These are phyloP conservation scores for Macroventuria anomochaeta DNA, from an alignment of 2,329 filamentous ascomycete genomes.

Conservation along the genomic window DNA sequence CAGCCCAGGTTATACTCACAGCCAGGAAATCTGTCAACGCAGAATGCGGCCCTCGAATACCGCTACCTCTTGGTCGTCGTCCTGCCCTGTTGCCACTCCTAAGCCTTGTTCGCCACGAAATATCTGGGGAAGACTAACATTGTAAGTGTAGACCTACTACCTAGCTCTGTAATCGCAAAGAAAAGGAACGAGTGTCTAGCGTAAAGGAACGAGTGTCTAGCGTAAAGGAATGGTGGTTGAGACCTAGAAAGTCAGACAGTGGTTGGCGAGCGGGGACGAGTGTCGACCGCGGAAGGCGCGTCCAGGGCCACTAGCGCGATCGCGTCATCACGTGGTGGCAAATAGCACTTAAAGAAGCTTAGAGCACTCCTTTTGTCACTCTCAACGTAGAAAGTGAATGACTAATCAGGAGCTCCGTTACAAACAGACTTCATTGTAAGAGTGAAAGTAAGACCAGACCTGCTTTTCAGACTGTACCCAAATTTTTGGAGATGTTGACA, in stretches of 20 bases:
- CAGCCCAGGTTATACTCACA: constrained; percentile 49
- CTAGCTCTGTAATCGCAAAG: not conserved
- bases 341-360: constrained; percentile 20
- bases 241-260: not conserved
- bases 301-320: constrained; percentile 6
- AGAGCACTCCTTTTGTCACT: constrained; percentile 8
- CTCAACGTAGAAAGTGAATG: not conserved
- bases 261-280: constrained; percentile 16
- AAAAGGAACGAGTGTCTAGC: not conserved
- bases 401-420: not conserved
- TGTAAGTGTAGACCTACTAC: not conserved
- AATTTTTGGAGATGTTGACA: not conserved
- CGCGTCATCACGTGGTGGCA: constrained; percentile 45
- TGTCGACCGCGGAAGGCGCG: constrained; percentile 22
- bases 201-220: not conserved
- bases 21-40: constrained; percentile 73
- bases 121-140: constrained; percentile 23
- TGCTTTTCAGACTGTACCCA: not conserved
- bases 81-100: constrained; percentile 38
- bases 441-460: not conserved
- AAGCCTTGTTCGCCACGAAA: constrained; percentile 18
- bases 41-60: constrained; percentile 67
- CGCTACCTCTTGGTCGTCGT: constrained; percentile 48
- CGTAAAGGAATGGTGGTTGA: not conserved
- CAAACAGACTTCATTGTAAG: not conserved